Conservation (phyloP, 2,329 filamentous ascomycete species). For the Botryotinia calthae region DNA sequence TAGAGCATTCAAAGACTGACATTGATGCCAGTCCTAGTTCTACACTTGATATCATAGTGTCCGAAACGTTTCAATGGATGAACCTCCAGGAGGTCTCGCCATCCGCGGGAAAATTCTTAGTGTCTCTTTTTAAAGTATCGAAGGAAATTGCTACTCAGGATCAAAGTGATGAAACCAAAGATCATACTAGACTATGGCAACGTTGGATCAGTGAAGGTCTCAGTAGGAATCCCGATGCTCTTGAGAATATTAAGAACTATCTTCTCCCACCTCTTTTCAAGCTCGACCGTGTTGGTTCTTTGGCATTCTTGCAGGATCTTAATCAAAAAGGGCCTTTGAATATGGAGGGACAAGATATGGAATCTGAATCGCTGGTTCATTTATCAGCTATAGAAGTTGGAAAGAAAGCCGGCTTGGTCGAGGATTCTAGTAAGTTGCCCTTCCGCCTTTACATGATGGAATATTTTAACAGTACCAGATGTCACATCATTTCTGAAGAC, state of each 20-base stretch:
- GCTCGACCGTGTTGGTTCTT: constrained; percentile 51
- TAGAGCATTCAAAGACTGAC: neutral
- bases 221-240: constrained; percentile 47
- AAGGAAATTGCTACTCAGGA: constrained; percentile 29
- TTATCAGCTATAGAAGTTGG: constrained; percentile 68
- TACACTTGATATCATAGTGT: constrained; percentile 49
- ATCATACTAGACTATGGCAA: constrained; percentile 47
- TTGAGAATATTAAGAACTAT: constrained; percentile 64
- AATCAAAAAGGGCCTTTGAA: constrained; percentile 51
- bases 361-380: constrained; percentile 57
- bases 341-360: constrained; percentile 46
- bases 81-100: constrained; percentile 56
- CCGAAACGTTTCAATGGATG: constrained; percentile 55
- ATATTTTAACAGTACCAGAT: constrained; percentile 25
- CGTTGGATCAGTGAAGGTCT: constrained; percentile 55
- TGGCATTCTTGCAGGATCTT: constrained; percentile 57
- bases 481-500: constrained; percentile 41
- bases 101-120: constrained; percentile 59
- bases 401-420: constrained; percentile 67
- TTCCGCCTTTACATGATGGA: neutral
- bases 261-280: constrained; percentile 63
- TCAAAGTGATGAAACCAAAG: constrained; percentile 39
- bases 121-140: constrained; percentile 53
- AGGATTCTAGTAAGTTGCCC: constrained; percentile 57
- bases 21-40: neutral